Evolutionary conservation across 352 stramenopile species (phyloP).

Genomic region (Phytophthora niederhauseri): DNA sequence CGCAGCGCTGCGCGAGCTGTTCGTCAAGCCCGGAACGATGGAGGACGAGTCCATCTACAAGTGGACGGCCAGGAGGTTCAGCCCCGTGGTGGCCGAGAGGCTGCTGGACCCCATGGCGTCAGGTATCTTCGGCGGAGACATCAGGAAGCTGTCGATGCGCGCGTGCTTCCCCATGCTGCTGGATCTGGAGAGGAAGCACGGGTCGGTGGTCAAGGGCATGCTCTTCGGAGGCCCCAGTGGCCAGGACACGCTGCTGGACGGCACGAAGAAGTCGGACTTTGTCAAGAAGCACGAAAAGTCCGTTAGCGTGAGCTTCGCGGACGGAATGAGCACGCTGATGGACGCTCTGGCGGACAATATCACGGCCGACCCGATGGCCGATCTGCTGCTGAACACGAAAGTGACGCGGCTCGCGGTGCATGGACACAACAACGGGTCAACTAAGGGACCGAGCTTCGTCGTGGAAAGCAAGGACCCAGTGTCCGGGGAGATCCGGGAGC

Average conservation of each 20-base stretch:
- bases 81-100: constrained; percentile 72
- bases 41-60: constrained; percentile 85
- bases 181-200: constrained; percentile 78
- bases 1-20: constrained; percentile 72
- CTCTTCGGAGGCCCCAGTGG: constrained; percentile 46
- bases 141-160: constrained; percentile 74
- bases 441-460: constrained; percentile 37
- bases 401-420: constrained; percentile 38
- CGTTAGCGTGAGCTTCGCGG: constrained; percentile 86
- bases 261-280: constrained; percentile 73
- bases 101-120: constrained; percentile 84
- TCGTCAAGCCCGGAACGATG: constrained; percentile 42
- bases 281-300: constrained; percentile 68
- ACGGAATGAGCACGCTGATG: constrained; percentile 81
- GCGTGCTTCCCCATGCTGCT: constrained; percentile 82
- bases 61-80: constrained; percentile 82
- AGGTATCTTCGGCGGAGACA: constrained; percentile 90
- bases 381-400: constrained; percentile 47
- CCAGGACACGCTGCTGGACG: constrained; percentile 67
- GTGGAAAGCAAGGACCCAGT: constrained; percentile 44
- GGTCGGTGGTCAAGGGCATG: constrained; percentile 81
- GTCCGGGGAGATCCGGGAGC: constrained; percentile 34
- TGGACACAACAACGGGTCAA: constrained; percentile 18
- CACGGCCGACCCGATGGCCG: constrained; percentile 46
- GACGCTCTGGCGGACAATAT: constrained; percentile 51